Conservation (phyloP, 768 basidiomycete species). For the Pilatotrama ljubarskyi region DNA sequence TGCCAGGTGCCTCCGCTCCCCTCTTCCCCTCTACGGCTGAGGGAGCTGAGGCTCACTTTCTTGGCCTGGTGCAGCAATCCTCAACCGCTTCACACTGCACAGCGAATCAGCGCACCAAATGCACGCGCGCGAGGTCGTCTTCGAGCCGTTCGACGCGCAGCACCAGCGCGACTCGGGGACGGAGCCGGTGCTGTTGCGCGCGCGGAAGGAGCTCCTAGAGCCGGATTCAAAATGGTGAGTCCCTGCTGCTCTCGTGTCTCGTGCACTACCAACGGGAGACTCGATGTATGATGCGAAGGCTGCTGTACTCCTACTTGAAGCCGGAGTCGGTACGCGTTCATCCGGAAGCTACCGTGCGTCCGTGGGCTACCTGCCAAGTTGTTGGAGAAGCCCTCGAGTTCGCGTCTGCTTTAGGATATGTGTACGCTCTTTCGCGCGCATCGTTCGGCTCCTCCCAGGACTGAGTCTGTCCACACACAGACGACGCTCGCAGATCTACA, state of each 20-base stretch:
- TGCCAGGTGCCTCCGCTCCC: slow-evolving; percentile 32
- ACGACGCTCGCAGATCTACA: slow-evolving; percentile 75
- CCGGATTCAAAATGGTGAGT: slow-evolving; percentile 65
- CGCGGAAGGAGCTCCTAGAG: slow-evolving; percentile 71
- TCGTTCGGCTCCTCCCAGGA: too few relatives aligned
- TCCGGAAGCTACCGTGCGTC: slow-evolving; percentile 84
- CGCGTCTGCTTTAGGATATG: slow-evolving; percentile 76
- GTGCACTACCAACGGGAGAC: too few relatives aligned
- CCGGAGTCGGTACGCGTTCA: slow-evolving; percentile 83
- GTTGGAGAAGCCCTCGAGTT: slow-evolving; percentile 79
- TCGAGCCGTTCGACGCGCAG: slow-evolving; percentile 74
- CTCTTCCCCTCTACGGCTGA: background rate
- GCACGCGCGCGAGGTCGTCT: slow-evolving; percentile 77
- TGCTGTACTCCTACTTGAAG: slow-evolving; percentile 77
- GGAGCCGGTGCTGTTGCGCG: slow-evolving; percentile 71
- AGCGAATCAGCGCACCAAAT: slow-evolving; percentile 74
- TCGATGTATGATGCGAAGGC: slow-evolving; percentile 41
- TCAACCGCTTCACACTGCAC: slow-evolving; percentile 81
- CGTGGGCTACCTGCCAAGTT: slow-evolving; percentile 80
- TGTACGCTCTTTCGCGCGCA: slow-evolving; percentile 53
- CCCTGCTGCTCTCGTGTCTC: background rate
- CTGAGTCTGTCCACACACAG: slow-evolving; percentile 35
- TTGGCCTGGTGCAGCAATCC: slow-evolving; percentile 45
- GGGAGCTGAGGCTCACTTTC: background rate
- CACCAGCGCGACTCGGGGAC: slow-evolving; percentile 57